Percentiles rank a stretch among this genome's conserved stretches.
These are phyloP conservation scores for Trypanosoma brucei DNA, from an alignment of 208 protist species.

Conservation along the genomic window DNA sequence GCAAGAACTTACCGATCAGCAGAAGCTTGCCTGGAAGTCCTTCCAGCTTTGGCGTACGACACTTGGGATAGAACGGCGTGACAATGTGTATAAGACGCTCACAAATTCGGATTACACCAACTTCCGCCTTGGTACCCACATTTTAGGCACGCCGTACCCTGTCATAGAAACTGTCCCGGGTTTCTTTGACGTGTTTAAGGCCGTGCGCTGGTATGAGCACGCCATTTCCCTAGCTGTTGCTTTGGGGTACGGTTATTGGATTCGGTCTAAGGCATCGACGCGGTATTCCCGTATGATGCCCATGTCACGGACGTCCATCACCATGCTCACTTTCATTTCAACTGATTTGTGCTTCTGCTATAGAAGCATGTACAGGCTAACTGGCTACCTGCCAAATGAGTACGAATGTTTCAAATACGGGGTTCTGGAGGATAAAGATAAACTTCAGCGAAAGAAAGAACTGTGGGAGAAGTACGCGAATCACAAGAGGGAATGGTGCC, in stretches of 20 bases:
- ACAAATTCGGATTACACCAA: conserved; percentile 82
- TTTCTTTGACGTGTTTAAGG: conserved; percentile 40
- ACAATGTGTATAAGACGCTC: conserved; percentile 69
- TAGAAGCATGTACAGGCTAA: conserved; percentile 76
- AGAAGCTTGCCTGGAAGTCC: conserved; percentile 85
- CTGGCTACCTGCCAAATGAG: conserved; percentile 80
- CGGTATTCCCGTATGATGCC: conserved; percentile 41
- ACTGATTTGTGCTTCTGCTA: conserved; percentile 73
- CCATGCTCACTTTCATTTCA: conserved; percentile 48
- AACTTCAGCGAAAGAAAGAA: conserved; percentile 66
- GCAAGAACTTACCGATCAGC: conserved; percentile 78
- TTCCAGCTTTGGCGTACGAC: conserved; percentile 84
- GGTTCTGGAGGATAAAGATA: conserved; percentile 73
- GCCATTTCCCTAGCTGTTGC: conserved; percentile 23
- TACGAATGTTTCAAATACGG: conserved; percentile 86
- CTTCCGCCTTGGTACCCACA: conserved; percentile 69
- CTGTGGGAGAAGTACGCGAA: conserved; percentile 83
- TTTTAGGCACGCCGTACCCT: conserved; percentile 82
- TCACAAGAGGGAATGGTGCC: conserved; percentile 89
- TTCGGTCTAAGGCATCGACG: conserved; percentile 61
- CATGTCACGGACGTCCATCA: conserved; percentile 28
- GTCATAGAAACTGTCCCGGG: conserved; percentile 52
- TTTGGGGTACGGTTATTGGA: conserved; percentile 63
- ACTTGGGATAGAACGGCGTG: conserved; percentile 69
- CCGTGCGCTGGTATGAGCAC: conserved; percentile 84